phyloP scores from a whole-genome alignment of 495 filamentous ascomycete species.

The Penicillium herquei region DNA sequence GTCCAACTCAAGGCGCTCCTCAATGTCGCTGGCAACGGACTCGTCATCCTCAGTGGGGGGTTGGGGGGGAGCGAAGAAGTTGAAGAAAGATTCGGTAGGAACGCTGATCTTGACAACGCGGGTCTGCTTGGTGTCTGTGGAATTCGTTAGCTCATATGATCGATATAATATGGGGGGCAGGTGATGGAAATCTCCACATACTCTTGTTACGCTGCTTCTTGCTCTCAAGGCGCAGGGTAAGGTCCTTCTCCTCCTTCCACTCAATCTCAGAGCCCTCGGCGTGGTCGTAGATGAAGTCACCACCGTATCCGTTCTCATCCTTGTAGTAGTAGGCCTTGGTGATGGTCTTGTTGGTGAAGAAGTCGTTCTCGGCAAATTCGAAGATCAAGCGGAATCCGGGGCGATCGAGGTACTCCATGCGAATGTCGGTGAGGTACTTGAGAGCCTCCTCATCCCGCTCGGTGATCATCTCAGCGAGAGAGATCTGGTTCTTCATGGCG shows the following conservation, averaged over 20 bases:
- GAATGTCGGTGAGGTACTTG: conserved; percentile 87
- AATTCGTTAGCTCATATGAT: conserved; percentile 25
- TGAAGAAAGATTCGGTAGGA: conserved; percentile 98
- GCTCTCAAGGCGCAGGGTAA: conserved; percentile 92
- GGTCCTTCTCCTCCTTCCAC: conserved; percentile 90
- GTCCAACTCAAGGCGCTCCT: conserved; percentile 96
- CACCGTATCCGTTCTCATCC: conserved; percentile 96
- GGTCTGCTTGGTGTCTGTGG: conserved; percentile 93
- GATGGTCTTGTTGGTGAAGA: conserved; percentile 94
- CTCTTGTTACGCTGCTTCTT: conserved; percentile 99
- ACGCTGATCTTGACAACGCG: conserved; percentile 98
- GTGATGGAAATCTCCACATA: conserved; percentile 45
- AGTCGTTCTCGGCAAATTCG: conserved; percentile 91
- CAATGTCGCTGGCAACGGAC: conserved; percentile 84
- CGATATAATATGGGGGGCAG: background rate
- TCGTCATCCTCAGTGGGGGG: conserved; percentile 73
- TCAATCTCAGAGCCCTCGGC: conserved; percentile 97
- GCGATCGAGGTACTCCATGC: conserved; percentile 98
- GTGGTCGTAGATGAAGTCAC: conserved; percentile 99
- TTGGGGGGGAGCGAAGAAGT: conserved; percentile 97
- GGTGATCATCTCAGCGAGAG: conserved; percentile 95
- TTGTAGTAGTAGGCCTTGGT: conserved; percentile 99
- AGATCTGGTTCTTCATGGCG: conserved; percentile 98
- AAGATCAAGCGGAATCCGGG: conserved; percentile 98
- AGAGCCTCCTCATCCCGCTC: conserved; percentile 93